Base-by-base conservation (phyloP, 2,329 filamentous ascomycete genomes). In the Leptoxyphium fumago region DNA sequence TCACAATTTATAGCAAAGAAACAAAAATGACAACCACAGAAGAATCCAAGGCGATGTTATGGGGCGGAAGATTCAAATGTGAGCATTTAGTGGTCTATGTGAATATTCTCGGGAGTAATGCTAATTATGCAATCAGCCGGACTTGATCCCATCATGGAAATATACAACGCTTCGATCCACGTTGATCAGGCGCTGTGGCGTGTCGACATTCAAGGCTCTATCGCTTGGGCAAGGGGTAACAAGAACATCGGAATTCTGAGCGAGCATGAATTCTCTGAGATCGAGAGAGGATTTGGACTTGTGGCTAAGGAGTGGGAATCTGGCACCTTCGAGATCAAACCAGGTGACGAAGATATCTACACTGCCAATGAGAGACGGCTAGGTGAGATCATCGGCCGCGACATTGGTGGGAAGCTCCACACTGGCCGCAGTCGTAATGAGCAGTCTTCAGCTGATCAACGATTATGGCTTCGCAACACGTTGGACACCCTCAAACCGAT, bases 391-490 rank as follows among this genome's bases (percentile, higher is more conserved):
- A 86, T 93, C 49, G 84, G 85, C 56, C 86, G 81, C 62, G 75
- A 85, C 32, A 77, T 81, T 44, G 84, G 79, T 1, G 84, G 86
- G 21, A 93, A 93, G 68, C 74, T 93, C 46, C 86, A 93, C 64
- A 93, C 85, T 18, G 65, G 66, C 38, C 79, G 86, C 44, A 85
- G 80, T 60, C 76, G 85, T 53, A 93, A 93, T 57, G 85, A 94
- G 65, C 85, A 93, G 65, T 77, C 91, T 47, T 84, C 78, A 41
- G 85, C 80, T 17, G 84, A 91, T 57, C 86, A 93, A 81, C 78
- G 84, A 47, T 69, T 93, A 62, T 94, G 84, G 84, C 65, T 91
- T 49, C 73, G 84, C 39, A 78, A 86, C 51, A 72, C 80, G 65
- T 67, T 93, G 45, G 71, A 70, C 46, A 69, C 70, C 49, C 75